These are phyloP conservation scores for Trapa bicornis DNA, from an alignment of 345 rosid genomes.

Conservation along the genomic window DNA sequence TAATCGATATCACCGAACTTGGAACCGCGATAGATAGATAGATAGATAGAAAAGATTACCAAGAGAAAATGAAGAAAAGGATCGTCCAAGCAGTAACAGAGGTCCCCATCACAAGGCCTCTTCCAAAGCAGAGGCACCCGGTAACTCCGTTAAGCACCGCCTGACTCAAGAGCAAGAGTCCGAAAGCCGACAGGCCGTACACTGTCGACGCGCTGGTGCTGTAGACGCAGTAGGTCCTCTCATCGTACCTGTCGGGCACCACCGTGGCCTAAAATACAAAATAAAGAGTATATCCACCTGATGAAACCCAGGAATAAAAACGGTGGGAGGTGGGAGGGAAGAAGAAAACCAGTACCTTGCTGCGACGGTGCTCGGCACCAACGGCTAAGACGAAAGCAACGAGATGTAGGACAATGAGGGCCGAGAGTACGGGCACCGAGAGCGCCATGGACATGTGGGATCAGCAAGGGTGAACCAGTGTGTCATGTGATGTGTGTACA, in stretches of 20 bases:
- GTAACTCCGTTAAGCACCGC: constrained; percentile 59
- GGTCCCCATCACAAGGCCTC: constrained; percentile 56
- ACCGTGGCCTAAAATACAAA: constrained; percentile 34
- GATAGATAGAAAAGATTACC: constrained; percentile 29
- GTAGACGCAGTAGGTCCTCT: constrained; percentile 56
- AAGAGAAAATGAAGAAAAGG: constrained; percentile 74
- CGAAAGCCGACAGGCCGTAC: constrained; percentile 78
- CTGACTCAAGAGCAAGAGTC: constrained; percentile 62
- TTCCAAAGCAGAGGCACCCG: constrained; percentile 78
- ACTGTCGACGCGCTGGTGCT: constrained; percentile 66
- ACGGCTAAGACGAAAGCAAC: constrained; percentile 86
- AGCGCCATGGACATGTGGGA: constrained; percentile 38
- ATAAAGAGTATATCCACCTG: not conserved
- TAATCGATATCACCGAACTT: not conserved
- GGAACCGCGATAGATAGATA: not conserved
- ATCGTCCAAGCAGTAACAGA: constrained; percentile 48
- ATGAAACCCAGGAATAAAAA: not conserved
- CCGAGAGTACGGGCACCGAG: constrained; percentile 47
- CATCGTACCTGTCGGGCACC: constrained; percentile 70
- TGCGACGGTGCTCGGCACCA: constrained; percentile 95
- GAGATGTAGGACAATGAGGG: constrained; percentile 57
- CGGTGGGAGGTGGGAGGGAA: constrained; percentile 6
- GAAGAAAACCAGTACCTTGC: constrained; percentile 35
- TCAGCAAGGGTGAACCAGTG: not conserved
- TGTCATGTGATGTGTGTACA: not conserved